phyloP scores from a whole-genome alignment of 768 basidiomycete genomes.

The Boletellus ananas region DNA sequence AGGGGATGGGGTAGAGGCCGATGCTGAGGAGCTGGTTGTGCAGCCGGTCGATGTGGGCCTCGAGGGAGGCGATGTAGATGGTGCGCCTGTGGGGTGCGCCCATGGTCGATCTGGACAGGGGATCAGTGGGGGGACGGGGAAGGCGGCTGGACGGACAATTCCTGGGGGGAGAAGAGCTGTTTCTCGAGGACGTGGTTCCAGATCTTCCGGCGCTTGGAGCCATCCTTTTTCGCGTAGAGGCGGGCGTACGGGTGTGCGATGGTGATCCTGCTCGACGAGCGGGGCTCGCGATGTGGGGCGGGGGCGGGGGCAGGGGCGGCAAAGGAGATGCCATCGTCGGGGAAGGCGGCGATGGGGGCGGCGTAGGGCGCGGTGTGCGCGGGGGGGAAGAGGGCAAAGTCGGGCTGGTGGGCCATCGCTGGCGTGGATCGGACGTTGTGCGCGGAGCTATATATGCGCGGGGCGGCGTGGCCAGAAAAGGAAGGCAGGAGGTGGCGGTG shows the following conservation, averaged over 20 bases:
- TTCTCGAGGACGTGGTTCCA: slow-evolving; percentile 81
- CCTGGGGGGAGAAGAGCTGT: slow-evolving; percentile 59
- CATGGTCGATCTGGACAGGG: slow-evolving; percentile 49
- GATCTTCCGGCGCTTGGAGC: slow-evolving; percentile 64
- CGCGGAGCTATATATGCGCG: slow-evolving; percentile 18
- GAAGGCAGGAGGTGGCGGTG: slow-evolving; percentile 4
- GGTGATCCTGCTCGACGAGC: slow-evolving; percentile 25
- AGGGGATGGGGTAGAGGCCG: slow-evolving; percentile 54
- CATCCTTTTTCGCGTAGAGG: slow-evolving; percentile 59
- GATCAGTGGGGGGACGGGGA: neutral
- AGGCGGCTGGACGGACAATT: slow-evolving; percentile 45
- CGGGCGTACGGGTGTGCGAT: slow-evolving; percentile 69
- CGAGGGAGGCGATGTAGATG: slow-evolving; percentile 69
- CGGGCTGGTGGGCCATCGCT: slow-evolving; percentile 17
- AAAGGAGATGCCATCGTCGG: slow-evolving; percentile 24
- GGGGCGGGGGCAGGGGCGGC: slow-evolving; percentile 11
- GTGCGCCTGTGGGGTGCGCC: slow-evolving; percentile 65
- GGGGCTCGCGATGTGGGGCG: neutral
- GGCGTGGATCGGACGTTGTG: slow-evolving; percentile 3
- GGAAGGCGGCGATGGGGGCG: slow-evolving; percentile 12
- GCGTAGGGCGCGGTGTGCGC: slow-evolving; percentile 6
- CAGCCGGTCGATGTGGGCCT: slow-evolving; percentile 66
- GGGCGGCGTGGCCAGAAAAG: slow-evolving; percentile 12
- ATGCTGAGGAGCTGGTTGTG: slow-evolving; percentile 55
- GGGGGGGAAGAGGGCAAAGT: slow-evolving; percentile 11